A percentile compares a stretch with the other conserved stretches of the same genome.
Evolutionary conservation across 139 green algal genomes (phyloP).

Genomic region (Gonium pectorale): DNA sequence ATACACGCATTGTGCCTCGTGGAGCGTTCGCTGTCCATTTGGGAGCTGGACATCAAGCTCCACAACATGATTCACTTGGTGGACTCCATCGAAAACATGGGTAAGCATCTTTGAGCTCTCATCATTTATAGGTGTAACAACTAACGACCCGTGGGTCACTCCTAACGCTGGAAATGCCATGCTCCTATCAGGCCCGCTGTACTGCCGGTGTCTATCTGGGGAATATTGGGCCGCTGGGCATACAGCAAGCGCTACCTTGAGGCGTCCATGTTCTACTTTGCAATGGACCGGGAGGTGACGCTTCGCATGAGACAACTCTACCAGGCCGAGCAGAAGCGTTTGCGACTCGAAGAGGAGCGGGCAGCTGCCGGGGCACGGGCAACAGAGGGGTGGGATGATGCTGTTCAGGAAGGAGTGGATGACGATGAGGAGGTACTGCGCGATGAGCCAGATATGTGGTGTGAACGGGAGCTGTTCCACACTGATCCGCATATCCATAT

Average conservation of each 20-base stretch:
- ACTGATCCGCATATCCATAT: not conserved
- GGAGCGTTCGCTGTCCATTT: not conserved
- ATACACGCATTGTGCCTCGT: not conserved
- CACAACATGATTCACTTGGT: constrained; percentile 12
- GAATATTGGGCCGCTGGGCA: not conserved
- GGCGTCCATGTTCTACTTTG: not conserved
- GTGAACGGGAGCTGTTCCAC: not conserved
- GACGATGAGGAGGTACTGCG: not conserved
- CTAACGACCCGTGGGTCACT: no score
- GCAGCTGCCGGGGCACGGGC: not conserved
- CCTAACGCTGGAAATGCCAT: no score
- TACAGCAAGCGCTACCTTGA: constrained; percentile 14
- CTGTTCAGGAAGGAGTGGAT: not conserved
- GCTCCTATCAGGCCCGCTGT: not conserved
- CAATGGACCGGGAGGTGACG: not conserved
- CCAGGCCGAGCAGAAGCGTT: no score
- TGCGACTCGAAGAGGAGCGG: not conserved
- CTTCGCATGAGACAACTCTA: not conserved
- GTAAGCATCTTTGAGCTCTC: no score
- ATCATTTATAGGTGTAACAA: no score
- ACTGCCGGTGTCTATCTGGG: not conserved
- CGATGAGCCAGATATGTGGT: not conserved
- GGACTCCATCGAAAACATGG: not conserved
- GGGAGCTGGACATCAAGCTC: constrained; percentile 23
- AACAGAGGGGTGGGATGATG: no score